Conservation (phyloP, 495 filamentous ascomycete genomes). For the Chlorociboria aeruginascens region DNA sequence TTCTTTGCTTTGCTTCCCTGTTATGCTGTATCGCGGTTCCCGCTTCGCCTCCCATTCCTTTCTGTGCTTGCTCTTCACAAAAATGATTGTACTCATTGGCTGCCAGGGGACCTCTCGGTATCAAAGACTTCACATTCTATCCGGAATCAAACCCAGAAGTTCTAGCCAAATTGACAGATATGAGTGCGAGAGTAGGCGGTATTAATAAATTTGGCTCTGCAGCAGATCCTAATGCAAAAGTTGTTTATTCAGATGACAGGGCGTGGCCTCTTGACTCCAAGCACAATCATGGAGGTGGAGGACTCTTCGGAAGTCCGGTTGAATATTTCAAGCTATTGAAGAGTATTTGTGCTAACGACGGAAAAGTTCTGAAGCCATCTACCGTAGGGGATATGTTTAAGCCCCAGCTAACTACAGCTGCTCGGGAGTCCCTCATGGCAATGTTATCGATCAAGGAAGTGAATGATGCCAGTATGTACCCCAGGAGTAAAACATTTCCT, state of each 20-base stretch:
- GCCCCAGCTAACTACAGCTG: constrained; percentile 20
- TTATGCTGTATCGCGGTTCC: too few relatives aligned
- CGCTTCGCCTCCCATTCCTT: too few relatives aligned
- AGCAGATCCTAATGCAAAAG: constrained; percentile 17
- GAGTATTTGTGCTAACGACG: constrained; percentile 30
- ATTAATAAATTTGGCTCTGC: constrained; percentile 11
- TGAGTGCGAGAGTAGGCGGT: constrained; percentile 20
- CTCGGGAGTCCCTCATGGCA: not conserved
- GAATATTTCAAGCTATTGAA: constrained; percentile 34
- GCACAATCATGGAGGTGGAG: constrained; percentile 30
- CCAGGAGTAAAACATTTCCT: too few relatives aligned
- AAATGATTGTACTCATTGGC: too few relatives aligned
- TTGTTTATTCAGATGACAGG: constrained; percentile 20
- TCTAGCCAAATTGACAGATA: constrained; percentile 18
- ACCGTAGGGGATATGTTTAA: constrained; percentile 33
- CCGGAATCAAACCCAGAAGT: constrained; percentile 27
- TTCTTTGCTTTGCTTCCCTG: too few relatives aligned
- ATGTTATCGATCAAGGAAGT: not conserved
- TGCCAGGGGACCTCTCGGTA: constrained; percentile 36
- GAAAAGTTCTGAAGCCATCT: constrained; percentile 26
- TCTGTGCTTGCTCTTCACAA: too few relatives aligned
- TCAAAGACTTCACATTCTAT: constrained; percentile 39
- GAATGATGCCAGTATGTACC: not conserved
- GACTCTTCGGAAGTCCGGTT: constrained; percentile 22
- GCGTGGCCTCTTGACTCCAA: not conserved